A percentile compares a stretch with the other conserved stretches of the same genome.
Evolutionary conservation across 83 land plant species (phyloP).

Genomic region (Picea engelmannii): DNA sequence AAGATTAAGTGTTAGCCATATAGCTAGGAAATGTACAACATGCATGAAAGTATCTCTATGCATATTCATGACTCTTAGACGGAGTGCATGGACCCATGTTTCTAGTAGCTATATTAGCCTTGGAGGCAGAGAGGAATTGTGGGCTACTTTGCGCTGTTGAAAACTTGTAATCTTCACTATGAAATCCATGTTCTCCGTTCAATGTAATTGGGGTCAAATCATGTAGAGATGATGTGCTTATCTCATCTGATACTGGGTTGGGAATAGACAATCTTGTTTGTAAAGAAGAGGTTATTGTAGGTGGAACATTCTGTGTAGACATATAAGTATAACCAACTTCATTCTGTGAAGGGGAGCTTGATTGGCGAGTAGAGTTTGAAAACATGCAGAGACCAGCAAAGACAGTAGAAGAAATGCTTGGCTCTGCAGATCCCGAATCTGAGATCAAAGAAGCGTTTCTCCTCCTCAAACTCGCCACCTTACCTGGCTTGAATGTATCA

Average conservation of each 20-base stretch:
- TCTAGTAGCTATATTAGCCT: conserved; percentile 13
- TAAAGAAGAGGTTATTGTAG: not conserved
- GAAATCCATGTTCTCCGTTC: not conserved
- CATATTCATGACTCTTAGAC: conserved; percentile 41
- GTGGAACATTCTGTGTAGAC: not conserved
- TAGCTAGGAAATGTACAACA: conserved; percentile 54
- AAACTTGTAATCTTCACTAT: conserved; percentile 4
- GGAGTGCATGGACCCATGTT: conserved; percentile 51
- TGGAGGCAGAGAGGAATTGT: conserved; percentile 34
- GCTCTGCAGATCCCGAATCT: conserved; percentile 5
- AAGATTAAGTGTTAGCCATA: conserved; percentile 69
- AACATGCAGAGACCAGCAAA: not conserved
- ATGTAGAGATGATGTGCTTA: conserved; percentile 3
- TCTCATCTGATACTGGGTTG: conserved; percentile 8
- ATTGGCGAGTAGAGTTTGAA: not conserved
- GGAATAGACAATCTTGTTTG: conserved; percentile 9
- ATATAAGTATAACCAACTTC: not conserved
- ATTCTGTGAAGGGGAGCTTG: not conserved
- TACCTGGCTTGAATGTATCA: not conserved
- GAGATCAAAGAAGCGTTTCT: not conserved
- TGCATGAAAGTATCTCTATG: conserved; percentile 37
- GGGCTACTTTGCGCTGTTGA: conserved; percentile 49
- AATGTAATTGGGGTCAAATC: not conserved
- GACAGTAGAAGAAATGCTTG: conserved; percentile 7
- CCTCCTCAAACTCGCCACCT: not conserved